These are phyloP conservation scores for Escallonia herrerae DNA, from an alignment of 129 eudicot genomes.

Conservation along the genomic window DNA sequence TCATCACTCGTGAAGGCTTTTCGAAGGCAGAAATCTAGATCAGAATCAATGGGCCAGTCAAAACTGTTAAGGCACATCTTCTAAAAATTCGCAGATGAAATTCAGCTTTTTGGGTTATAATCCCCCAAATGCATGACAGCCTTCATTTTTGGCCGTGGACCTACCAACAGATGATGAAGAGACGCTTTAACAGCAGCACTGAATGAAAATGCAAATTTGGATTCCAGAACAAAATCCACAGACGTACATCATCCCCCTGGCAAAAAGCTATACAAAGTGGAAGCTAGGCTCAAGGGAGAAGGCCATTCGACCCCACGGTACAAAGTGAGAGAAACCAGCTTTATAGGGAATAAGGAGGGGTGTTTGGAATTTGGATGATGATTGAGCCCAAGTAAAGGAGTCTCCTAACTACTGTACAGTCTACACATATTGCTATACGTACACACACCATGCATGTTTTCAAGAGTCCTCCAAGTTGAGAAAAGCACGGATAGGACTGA, in stretches of 20 bases:
- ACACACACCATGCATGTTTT: neutral
- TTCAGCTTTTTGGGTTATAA: constrained; percentile 14
- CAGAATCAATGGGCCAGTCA: neutral
- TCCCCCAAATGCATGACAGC: constrained; percentile 46
- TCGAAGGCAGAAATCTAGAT: neutral
- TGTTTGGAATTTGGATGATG: constrained; percentile 16
- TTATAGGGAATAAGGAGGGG: constrained; percentile 34
- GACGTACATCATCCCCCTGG: constrained; percentile 38
- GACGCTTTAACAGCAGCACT: constrained; percentile 41
- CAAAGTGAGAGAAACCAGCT: constrained; percentile 33
- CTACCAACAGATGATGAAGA: constrained; percentile 36
- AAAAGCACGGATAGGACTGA: constrained; percentile 35
- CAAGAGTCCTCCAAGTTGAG: constrained; percentile 18
- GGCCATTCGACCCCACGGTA: constrained; percentile 32
- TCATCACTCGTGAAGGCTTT: neutral
- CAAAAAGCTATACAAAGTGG: constrained; percentile 53
- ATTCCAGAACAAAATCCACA: constrained; percentile 61
- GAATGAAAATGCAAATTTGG: constrained; percentile 34
- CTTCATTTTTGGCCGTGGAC: constrained; percentile 19
- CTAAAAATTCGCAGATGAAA: neutral
- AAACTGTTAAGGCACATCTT: constrained; percentile 1
- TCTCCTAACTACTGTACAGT: constrained; percentile 3
- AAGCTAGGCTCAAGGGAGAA: constrained; percentile 49
- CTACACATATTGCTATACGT: neutral
- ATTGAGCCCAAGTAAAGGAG: constrained; percentile 21